Conservation (phyloP, 2,329 filamentous ascomycete species). For the Fusarium sp. region DNA sequence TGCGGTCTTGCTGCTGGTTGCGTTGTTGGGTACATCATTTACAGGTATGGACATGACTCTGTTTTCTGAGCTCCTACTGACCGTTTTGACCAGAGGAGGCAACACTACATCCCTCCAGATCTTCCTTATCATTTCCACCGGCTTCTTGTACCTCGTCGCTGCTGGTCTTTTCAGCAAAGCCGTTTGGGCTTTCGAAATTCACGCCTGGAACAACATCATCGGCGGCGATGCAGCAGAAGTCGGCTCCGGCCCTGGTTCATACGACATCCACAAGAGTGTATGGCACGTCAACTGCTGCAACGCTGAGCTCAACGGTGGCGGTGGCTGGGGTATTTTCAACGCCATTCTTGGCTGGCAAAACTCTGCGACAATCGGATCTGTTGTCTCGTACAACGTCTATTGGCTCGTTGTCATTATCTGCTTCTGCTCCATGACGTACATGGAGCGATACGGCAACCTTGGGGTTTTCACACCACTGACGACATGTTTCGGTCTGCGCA, state of each 20-base stretch:
- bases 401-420: background rate
- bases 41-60: background rate
- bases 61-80: background rate
- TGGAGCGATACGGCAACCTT: background rate
- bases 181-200: background rate
- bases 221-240: background rate
- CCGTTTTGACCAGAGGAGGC: background rate
- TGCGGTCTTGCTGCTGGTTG: background rate
- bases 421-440: background rate
- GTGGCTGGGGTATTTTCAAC: background rate
- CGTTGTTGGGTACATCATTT: background rate
- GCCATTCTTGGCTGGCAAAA: background rate
- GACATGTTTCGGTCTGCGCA: background rate
- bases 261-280: background rate
- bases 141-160: background rate
- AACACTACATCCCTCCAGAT: background rate
- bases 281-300: conserved; percentile 1
- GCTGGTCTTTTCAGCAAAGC: background rate
- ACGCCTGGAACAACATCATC: background rate
- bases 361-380: background rate
- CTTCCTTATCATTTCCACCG: background rate
- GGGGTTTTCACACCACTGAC: background rate
- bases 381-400: background rate
- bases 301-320: background rate
- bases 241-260: background rate